Base-by-base conservation (phyloP, 371 early-diverging fungal genomes). In the Lichtheimia ramosa region DNA sequence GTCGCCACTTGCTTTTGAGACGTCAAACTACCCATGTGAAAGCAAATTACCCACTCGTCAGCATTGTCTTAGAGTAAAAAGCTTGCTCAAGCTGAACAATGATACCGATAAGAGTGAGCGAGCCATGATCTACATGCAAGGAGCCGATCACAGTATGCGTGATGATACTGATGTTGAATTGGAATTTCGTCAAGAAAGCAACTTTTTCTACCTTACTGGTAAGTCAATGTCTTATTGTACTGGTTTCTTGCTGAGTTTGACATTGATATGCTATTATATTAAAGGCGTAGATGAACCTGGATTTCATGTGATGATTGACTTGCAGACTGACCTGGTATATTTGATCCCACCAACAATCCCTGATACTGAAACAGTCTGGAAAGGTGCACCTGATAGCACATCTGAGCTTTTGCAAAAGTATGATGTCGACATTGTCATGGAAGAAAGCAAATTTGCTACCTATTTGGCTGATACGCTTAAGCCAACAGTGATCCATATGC, bases 191-290 rank as follows among this genome's bases (percentile, higher is more conserved):
- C 84, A 86, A 59, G 82, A 81, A 55, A 79, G 80, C 59, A 71
- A 82, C 63, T 86, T 86, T 51, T 74, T 74, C 52, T 86, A 83
- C 64, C 65, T 83, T 15, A 75, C 84, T 2, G 84, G 83, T 72
- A 66, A 54, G 21, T 15, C 12, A 21, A 5, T 21, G n/a, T 50
- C 27, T 27, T 27, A 27, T 27, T 27, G 34, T 46, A 24, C 23
- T 40, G 15, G 27, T 27, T 27, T 27, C 4, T 3, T 27, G 13
- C 18, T 24, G 14, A 16, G 16, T 16, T 42, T 42, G 24, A 48
- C 48, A 1, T 28, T 10, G n/a, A 13, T 54, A 25, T 43, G 20
- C 18, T 15, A 13, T 12, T 15, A 51, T 12, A 41, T 5, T 18
- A 50, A 51, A 72, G 73, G 78, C 21, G 81, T 83, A 3, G 81